Evolutionary conservation across 164 flowering plant genomes (phyloP).

Genomic region (Aristolochia fimbriata): DNA sequence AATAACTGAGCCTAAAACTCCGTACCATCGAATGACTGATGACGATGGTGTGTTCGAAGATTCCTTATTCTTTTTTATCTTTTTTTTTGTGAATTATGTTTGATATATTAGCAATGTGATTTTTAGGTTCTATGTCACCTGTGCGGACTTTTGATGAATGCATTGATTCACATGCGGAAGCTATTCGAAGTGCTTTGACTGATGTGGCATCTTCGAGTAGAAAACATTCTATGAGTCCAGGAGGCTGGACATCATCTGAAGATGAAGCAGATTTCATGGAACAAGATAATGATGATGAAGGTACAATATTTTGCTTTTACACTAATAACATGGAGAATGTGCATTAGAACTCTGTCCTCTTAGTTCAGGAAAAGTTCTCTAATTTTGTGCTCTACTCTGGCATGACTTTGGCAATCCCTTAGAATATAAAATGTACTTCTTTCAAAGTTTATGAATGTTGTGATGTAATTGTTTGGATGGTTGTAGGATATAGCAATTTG

Average conservation of each 20-base stretch:
- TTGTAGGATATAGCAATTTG: too few relatives aligned
- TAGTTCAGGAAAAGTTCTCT: background rate
- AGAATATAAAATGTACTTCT: too few relatives aligned
- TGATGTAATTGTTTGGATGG: background rate
- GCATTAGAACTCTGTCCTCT: background rate
- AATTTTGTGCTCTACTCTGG: background rate
- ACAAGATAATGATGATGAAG: constrained; percentile 56
- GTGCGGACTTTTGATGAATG: constrained; percentile 35
- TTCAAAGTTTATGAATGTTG: background rate
- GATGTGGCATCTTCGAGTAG: constrained; percentile 74
- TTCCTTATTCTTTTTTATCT: background rate
- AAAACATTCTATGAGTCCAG: constrained; percentile 14
- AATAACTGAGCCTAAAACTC: constrained; percentile 99
- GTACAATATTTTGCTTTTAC: background rate
- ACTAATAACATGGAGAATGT: background rate
- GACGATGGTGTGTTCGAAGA: constrained; percentile 67
- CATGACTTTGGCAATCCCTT: background rate
- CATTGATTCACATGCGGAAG: constrained; percentile 59
- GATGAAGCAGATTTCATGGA: constrained; percentile 90
- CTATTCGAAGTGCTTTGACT: constrained; percentile 56
- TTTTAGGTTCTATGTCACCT: constrained; percentile 67
- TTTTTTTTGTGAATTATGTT: background rate
- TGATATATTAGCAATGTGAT: background rate
- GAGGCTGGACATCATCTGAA: constrained; percentile 91
- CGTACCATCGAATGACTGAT: constrained; percentile 87